Base-by-base conservation (phyloP, 2,329 filamentous ascomycete genomes). In the Akanthomyces dipterigenus region DNA sequence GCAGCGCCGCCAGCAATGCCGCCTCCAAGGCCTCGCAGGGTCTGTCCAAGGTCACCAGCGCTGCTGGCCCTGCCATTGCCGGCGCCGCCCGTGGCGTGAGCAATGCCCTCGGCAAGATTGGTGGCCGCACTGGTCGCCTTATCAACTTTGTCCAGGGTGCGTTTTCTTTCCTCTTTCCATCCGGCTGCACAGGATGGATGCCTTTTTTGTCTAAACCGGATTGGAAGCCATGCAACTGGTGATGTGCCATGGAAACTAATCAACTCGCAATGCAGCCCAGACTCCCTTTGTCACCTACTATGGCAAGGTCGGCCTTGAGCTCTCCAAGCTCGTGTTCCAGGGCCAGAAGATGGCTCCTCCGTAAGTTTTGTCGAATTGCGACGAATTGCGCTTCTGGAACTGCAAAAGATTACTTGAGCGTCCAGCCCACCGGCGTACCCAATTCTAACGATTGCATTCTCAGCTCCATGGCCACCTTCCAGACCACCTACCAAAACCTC, bases 321-420 rank as follows among this genome's bases (percentile, higher is more conserved):
- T 98, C 64, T 84, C 84, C 74, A 96, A 90, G 84, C 83, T 97
- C 68, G 86, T 98, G 68, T 91, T 92, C 81, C 85, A 86, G 70
- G 88, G 87, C 76, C 92, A 93, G 78, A 90, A 89, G 80, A 97
- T 99, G 92, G 81, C 83, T 73, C 92, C 91, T 78, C 95, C 95
- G 95, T 99, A 89, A 87, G 93, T 55, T 43, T 48, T 56, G 9
- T n/a, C 18, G 20, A 18, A 51, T 60, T 7, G 34, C 38, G 50
- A 36, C 28, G 14, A 18, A 42, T 43, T 18, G 22, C 9, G 31
- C 24, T 14, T 26, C 22, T 42, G 9, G 16, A 31, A 26, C 7
- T 16, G 12, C 16, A 20, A n/a, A 20, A 11, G 16, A 8, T 20
- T 22, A 20, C 9, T 12, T 28, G 3, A 24, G n/a, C n/a, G 45